These are phyloP conservation scores for Emericellopsis atlantica DNA, from an alignment of 2,329 filamentous ascomycete species.

Conservation along the genomic window DNA sequence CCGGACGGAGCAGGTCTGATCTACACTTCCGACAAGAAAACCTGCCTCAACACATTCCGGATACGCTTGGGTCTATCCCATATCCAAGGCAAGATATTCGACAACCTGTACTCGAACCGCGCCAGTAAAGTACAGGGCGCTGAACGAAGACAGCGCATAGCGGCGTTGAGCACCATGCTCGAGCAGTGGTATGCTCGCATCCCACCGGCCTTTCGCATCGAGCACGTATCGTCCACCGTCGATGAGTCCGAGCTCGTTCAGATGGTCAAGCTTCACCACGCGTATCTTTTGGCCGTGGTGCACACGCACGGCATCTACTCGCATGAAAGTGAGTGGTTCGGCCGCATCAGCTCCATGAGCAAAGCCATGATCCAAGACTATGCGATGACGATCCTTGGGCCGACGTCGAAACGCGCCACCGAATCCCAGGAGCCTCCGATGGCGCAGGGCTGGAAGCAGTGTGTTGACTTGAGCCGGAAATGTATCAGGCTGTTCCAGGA, in stretches of 20 bases:
- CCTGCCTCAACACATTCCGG: constrained; percentile 23
- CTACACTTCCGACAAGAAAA: constrained; percentile 17
- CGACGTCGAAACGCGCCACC: background rate
- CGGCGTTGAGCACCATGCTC: constrained; percentile 16
- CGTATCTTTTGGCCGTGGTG: constrained; percentile 20
- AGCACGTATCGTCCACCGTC: constrained; percentile 11
- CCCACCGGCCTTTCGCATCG: constrained; percentile 18
- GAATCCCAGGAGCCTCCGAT: constrained; percentile 8
- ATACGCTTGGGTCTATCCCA: constrained; percentile 24
- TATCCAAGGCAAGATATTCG: constrained; percentile 26
- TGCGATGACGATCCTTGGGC: constrained; percentile 1
- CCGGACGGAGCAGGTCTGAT: constrained; percentile 19
- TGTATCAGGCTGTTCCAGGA: constrained; percentile 19
- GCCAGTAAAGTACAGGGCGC: constrained; percentile 12
- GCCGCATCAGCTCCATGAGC: constrained; percentile 15
- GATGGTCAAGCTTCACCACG: constrained; percentile 23
- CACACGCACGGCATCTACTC: constrained; percentile 25
- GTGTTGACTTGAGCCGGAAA: constrained; percentile 17
- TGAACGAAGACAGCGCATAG: constrained; percentile 15
- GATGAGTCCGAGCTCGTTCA: background rate
- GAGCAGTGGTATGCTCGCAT: constrained; percentile 22
- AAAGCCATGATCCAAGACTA: constrained; percentile 11
- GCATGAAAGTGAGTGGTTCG: constrained; percentile 22
- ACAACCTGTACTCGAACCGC: constrained; percentile 21
- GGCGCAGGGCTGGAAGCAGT: constrained; percentile 17